A percentile compares a stretch with the other conserved stretches of the same genome.
Evolutionary conservation across 2,329 filamentous ascomycete species (phyloP).

Genomic region (Stagonosporopsis vannaccii): DNA sequence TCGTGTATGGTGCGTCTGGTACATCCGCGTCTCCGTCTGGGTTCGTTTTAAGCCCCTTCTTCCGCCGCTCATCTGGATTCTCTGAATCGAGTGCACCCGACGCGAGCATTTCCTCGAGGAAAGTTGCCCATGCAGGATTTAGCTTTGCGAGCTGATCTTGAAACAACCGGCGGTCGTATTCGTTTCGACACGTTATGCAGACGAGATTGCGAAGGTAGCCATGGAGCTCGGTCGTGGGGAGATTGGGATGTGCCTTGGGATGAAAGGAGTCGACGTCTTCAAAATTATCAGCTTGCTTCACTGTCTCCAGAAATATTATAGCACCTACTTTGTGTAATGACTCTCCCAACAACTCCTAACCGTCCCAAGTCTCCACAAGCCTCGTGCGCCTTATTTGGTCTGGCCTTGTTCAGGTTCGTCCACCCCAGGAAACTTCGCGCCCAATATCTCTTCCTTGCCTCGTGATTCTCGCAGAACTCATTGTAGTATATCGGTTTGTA

Average conservation of each 20-base stretch:
- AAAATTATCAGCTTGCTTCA: constrained; percentile 1
- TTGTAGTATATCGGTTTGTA: constrained; percentile 93
- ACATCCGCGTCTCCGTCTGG: constrained; percentile 95
- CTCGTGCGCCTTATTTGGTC: constrained; percentile 79
- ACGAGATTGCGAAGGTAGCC: constrained; percentile 84
- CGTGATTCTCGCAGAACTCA: constrained; percentile 84
- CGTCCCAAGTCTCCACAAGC: constrained; percentile 76
- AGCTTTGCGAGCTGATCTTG: constrained; percentile 77
- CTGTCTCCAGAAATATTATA: background rate
- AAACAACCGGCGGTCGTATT: constrained; percentile 75
- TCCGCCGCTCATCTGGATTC: constrained; percentile 72
- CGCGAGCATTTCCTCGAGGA: constrained; percentile 74
- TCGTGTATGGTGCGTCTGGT: constrained; percentile 84
- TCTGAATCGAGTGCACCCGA: constrained; percentile 80
- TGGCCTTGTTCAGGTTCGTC: constrained; percentile 79
- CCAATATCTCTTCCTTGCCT: constrained; percentile 92
- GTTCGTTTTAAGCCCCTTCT: constrained; percentile 79
- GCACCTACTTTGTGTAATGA: constrained; percentile 84
- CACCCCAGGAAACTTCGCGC: constrained; percentile 92
- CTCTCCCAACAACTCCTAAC: constrained; percentile 74
- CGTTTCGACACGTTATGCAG: constrained; percentile 78
- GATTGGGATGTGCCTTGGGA: constrained; percentile 72
- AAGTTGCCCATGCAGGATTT: constrained; percentile 85
- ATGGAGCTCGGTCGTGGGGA: constrained; percentile 85
- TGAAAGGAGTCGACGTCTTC: constrained; percentile 93